Evolutionary conservation across 441 rosid species (phyloP), one percentile per base, ranked within the genome.

Genomic region (Rhodomyrtus psidioides): DNA sequence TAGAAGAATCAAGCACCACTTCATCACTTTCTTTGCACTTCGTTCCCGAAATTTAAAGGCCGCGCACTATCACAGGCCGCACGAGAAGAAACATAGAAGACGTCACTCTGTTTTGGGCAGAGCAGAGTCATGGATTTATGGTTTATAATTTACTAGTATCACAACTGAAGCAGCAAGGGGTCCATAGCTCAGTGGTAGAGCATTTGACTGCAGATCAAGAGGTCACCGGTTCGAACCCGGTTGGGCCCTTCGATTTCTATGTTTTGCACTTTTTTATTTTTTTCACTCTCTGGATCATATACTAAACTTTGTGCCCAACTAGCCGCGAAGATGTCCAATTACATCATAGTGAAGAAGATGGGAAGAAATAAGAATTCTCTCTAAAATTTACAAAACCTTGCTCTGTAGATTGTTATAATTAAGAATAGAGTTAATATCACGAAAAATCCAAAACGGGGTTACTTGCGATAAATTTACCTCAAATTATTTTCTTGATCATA

Each of bases 131-230:
- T 65, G 0, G 0, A 17, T 30, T 9, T 65, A 4, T 28, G 0
- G 1, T 3, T 3, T 65, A 65, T 19, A 21, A 6, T 2, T 5
- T 0, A 21, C 5, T 0, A 12, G 15, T 21, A 39, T 21, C 16
- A 12, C 6, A 0, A 0, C 1, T 0, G 1, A 0, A 0, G 4
- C 79, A 34, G 2, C n/a, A 0, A 0, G 0, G 97, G 95, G 94
- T 92, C 93, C 92, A 91, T 95, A 92, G 98, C 99, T 97, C 96
- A 93, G 96, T 94, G 93, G 97, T 94, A 94, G 96, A 95, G 97
- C 95, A 97, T 91, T 94, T 96, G 96, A 94, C 97, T 95, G 93
- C 93, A 94, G 97, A 93, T 95, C 95, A 94, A 97, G 93, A 94
- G 98, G 95, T 93, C 95, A 94, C 93, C 92, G 97, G 96, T 94